A percentile compares a stretch with the other conserved stretches of the same genome.
Conservation (phyloP, 2,329 filamentous ascomycete genomes). For the Epichloe sibirici region DNA sequence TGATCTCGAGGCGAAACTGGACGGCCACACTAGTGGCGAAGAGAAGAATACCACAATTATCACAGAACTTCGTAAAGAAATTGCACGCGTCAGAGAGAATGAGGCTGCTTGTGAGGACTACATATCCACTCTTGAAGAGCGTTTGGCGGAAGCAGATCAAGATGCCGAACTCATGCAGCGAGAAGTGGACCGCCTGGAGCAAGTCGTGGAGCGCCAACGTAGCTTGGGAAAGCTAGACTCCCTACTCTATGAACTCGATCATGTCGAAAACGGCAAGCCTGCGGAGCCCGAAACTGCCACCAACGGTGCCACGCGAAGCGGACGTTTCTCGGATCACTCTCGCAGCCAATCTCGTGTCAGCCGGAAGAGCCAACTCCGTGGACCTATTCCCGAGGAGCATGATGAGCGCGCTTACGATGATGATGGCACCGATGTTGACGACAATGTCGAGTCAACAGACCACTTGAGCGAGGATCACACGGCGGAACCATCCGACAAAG, state of each 20-base stretch:
- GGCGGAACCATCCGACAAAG: neutral
- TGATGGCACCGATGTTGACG: constrained; percentile 30
- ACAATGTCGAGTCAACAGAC: neutral
- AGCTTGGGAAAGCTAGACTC: constrained; percentile 92
- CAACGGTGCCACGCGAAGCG: constrained; percentile 30
- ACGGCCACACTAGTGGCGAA: constrained; percentile 81
- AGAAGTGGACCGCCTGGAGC: constrained; percentile 85
- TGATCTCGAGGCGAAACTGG: constrained; percentile 80
- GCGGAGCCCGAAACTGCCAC: constrained; percentile 16
- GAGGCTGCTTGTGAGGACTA: constrained; percentile 90
- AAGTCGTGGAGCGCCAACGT: constrained; percentile 88
- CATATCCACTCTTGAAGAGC: constrained; percentile 91
- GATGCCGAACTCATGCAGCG: constrained; percentile 95
- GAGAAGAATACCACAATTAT: constrained; percentile 85
- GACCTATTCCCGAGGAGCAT: constrained; percentile 41
- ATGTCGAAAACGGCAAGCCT: constrained; percentile 48
- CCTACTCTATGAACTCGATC: constrained; percentile 79
- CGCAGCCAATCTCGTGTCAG: constrained; percentile 41
- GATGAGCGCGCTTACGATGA: constrained; percentile 38
- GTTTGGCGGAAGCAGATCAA: constrained; percentile 88
- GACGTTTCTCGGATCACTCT: constrained; percentile 38
- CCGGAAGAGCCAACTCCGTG: constrained; percentile 40
- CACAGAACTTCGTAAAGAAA: constrained; percentile 79
- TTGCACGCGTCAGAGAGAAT: constrained; percentile 76
- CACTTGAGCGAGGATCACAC: neutral